Percentiles rank a stretch among this genome's conserved stretches.
phyloP scores from a whole-genome alignment of 495 filamentous ascomycete species.

The Penicillium waksmanii region DNA sequence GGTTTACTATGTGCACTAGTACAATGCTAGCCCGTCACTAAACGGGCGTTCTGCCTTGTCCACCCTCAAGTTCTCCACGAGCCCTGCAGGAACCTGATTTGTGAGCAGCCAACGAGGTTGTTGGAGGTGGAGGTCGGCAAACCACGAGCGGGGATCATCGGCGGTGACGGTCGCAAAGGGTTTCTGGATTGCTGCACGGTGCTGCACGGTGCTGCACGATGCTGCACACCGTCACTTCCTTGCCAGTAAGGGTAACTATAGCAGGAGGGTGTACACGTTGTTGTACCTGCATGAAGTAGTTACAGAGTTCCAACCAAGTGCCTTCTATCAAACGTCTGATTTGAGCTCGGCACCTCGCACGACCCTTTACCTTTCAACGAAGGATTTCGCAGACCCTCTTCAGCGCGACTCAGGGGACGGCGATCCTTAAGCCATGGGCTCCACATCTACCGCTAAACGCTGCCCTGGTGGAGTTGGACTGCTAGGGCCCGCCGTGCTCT shows the following conservation, averaged over 20 bases:
- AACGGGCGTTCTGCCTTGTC: neutral
- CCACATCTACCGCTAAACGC: constrained; percentile 22
- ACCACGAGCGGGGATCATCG: constrained; percentile 16
- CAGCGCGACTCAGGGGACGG: constrained; percentile 5
- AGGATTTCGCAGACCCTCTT: constrained; percentile 2
- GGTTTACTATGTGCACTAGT: neutral
- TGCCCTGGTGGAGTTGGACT: constrained; percentile 18
- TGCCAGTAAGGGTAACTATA: neutral
- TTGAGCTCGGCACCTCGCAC: neutral
- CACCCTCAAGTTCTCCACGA: neutral
- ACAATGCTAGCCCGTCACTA: neutral
- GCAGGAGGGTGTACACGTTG: neutral
- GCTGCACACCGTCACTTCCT: neutral
- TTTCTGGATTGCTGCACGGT: constrained; percentile 2
- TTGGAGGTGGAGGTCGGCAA: constrained; percentile 14
- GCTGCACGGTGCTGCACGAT: neutral
- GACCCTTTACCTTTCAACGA: neutral
- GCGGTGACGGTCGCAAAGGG: neutral
- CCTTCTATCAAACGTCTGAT: neutral
- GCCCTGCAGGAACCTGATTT: neutral
- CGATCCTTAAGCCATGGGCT: constrained; percentile 21
- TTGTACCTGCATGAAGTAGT: too few relatives aligned
- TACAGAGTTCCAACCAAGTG: too few relatives aligned
- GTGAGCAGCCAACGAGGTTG: constrained; percentile 5
- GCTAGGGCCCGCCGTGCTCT: constrained; percentile 16